A percentile compares a stretch with the other conserved stretches of the same genome.
phyloP scores from a whole-genome alignment of 345 rosid genomes.

The Eucalyptus viminalis region DNA sequence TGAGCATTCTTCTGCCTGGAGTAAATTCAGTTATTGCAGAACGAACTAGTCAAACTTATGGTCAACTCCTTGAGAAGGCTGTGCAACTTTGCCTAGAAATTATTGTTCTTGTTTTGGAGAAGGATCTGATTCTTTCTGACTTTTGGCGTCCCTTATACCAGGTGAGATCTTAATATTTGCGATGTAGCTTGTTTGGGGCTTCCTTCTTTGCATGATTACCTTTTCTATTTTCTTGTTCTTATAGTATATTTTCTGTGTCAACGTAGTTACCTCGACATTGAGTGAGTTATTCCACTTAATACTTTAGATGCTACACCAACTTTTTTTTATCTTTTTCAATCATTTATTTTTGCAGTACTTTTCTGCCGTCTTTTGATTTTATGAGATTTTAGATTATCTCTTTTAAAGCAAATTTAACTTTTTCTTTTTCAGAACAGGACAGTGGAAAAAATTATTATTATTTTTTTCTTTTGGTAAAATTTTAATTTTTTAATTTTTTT shows the following conservation, averaged over 20 bases:
- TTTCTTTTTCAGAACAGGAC: background rate
- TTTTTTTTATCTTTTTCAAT: background rate
- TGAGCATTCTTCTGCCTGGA: conserved; percentile 77
- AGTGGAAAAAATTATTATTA: background rate
- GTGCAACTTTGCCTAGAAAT: conserved; percentile 84
- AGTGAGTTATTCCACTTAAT: background rate
- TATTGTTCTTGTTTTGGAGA: conserved; percentile 67
- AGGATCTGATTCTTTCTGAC: conserved; percentile 71
- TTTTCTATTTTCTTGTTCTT: background rate
- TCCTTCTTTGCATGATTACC: background rate
- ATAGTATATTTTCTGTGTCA: background rate
- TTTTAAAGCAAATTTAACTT: background rate
- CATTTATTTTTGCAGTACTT: background rate
- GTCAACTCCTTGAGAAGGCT: conserved; percentile 79
- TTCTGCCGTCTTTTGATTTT: background rate
- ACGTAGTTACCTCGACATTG: background rate
- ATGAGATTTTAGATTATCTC: background rate
- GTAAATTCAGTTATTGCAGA: conserved; percentile 67
- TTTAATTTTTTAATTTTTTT: too few species aligned
- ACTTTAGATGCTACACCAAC: background rate
- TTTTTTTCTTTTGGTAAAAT: too few species aligned
- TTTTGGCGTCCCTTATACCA: conserved; percentile 93
- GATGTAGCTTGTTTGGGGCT: background rate
- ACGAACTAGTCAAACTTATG: conserved; percentile 65
- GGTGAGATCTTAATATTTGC: conserved; percentile 13